These are phyloP conservation scores for Chernovozyma aurita DNA, from an alignment of 1,139 yeast species.

Conservation along the genomic window DNA sequence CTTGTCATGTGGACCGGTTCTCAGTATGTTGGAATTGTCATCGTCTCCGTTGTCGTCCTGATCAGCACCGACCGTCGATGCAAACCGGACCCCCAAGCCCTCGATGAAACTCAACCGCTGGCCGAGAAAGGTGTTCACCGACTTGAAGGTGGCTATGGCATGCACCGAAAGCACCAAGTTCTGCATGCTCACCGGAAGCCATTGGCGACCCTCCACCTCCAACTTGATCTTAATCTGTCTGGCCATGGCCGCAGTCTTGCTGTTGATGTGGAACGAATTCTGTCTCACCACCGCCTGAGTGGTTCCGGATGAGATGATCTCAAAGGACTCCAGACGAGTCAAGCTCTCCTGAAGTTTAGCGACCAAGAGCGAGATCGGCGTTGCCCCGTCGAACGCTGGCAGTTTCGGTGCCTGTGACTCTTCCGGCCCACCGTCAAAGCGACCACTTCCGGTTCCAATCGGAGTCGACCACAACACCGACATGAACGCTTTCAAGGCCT, in stretches of 20 bases:
- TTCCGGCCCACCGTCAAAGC: no score
- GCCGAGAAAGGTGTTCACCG: constrained; percentile 61
- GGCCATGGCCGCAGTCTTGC: constrained; percentile 60
- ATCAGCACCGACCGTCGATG: no score
- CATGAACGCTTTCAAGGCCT: neutral
- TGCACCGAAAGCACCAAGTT: constrained; percentile 67
- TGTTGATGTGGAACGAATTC: neutral
- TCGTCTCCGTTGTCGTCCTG: no score
- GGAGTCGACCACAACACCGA: neutral
- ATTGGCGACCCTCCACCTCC: constrained; percentile 19
- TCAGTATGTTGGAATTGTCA: no score
- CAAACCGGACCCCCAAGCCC: no score
- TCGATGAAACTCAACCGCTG: constrained; percentile 22
- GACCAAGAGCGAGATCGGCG: constrained; percentile 26
- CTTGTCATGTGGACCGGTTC: no score
- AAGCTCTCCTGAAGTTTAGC: constrained; percentile 68
- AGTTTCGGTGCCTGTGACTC: no score
- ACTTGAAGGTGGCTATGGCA: constrained; percentile 80
- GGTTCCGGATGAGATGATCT: constrained; percentile 43
- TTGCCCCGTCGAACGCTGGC: neutral
- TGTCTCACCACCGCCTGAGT: constrained; percentile 37
- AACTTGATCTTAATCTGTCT: constrained; percentile 66
- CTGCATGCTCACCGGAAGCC: constrained; percentile 29
- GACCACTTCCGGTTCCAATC: no score
- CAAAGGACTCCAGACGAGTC: constrained; percentile 73